Conservation (phyloP, 2,329 filamentous ascomycete genomes). For the Penicillium sp. region DNA sequence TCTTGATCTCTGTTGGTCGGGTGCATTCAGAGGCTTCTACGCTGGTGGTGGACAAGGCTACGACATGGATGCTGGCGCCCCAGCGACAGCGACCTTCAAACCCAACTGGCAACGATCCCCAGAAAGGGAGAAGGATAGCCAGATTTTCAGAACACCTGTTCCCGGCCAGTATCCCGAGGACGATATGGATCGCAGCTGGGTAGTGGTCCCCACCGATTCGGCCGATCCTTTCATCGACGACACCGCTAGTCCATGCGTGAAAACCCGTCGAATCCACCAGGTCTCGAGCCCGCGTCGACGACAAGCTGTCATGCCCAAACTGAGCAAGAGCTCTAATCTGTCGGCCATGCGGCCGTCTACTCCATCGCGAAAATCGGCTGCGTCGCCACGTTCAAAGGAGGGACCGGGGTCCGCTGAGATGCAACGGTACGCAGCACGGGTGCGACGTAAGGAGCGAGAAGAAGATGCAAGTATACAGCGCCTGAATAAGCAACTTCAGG, state of each 20-base stretch:
- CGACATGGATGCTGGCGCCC: slow-evolving; percentile 47
- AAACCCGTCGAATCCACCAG: slow-evolving; percentile 20
- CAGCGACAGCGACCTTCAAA: slow-evolving; percentile 19
- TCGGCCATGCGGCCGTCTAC: slow-evolving; percentile 22
- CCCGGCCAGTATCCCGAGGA: slow-evolving; percentile 58
- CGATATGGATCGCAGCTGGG: slow-evolving; percentile 67
- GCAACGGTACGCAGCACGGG: slow-evolving; percentile 69
- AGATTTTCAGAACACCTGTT: slow-evolving; percentile 45
- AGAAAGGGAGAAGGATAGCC: slow-evolving; percentile 24
- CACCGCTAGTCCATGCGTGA: slow-evolving; percentile 17
- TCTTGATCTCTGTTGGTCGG: slow-evolving; percentile 76
- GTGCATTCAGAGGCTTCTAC: slow-evolving; percentile 78
- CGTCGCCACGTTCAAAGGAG: slow-evolving; percentile 33
- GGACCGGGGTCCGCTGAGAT: slow-evolving; percentile 58
- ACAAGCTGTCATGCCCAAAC: slow-evolving; percentile 26
- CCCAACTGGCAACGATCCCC: slow-evolving; percentile 31
- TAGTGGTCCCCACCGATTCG: slow-evolving; percentile 56
- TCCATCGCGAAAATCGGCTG: slow-evolving; percentile 22
- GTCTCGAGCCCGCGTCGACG: slow-evolving; percentile 26
- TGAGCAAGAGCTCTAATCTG: slow-evolving; percentile 21
- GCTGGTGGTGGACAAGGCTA: slow-evolving; percentile 80
- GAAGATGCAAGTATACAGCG: slow-evolving; percentile 76
- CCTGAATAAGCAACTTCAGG: slow-evolving; percentile 76
- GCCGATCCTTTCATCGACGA: slow-evolving; percentile 16
- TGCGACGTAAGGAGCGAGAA: slow-evolving; percentile 71